Percentiles rank a stretch among this genome's conserved stretches.
These are phyloP conservation scores for Fusarium buharicum DNA, from an alignment of 2,329 filamentous ascomycete genomes.

Conservation along the genomic window DNA sequence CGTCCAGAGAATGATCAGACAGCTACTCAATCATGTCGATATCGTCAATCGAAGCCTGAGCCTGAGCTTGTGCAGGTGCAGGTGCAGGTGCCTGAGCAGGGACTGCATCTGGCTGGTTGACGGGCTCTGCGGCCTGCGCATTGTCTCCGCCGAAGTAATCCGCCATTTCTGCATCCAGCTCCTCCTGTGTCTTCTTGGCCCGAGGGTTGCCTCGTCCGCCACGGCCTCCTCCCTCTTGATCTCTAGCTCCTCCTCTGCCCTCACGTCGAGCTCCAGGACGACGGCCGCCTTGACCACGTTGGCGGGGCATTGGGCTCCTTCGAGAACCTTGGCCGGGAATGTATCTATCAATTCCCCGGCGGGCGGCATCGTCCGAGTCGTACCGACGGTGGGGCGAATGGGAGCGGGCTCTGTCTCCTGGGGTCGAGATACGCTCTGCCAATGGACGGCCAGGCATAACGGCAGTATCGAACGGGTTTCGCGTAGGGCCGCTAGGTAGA, in stretches of 20 bases:
- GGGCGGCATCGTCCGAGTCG: slow-evolving; percentile 67
- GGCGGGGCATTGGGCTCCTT: slow-evolving; percentile 68
- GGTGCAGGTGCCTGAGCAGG: slow-evolving; percentile 40
- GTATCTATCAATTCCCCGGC: slow-evolving; percentile 81
- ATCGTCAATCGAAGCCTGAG: slow-evolving; percentile 59
- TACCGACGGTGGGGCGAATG: slow-evolving; percentile 60
- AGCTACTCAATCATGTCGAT: slow-evolving; percentile 76
- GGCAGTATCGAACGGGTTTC: slow-evolving; percentile 68
- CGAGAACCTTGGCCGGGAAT: slow-evolving; percentile 68
- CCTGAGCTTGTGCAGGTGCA: slow-evolving; percentile 29
- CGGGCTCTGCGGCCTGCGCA: slow-evolving; percentile 51
- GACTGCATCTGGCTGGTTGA: slow-evolving; percentile 44
- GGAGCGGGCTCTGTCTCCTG: slow-evolving; percentile 70
- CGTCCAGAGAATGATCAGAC: slow-evolving; percentile 21
- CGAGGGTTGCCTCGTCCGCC: slow-evolving; percentile 62
- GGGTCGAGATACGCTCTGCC: slow-evolving; percentile 69
- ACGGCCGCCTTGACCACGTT: slow-evolving; percentile 59
- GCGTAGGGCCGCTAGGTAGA: slow-evolving; percentile 62
- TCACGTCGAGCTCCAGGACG: slow-evolving; percentile 58
- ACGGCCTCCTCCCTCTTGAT: slow-evolving; percentile 52
- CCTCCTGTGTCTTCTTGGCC: slow-evolving; percentile 86
- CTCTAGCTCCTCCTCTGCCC: slow-evolving; percentile 31
- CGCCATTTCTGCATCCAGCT: slow-evolving; percentile 96
- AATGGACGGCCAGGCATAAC: slow-evolving; percentile 66
- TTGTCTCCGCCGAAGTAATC: slow-evolving; percentile 78